phyloP scores from a whole-genome alignment of 108 stramenopile genomes.

The Cyclotella cryptica region DNA sequence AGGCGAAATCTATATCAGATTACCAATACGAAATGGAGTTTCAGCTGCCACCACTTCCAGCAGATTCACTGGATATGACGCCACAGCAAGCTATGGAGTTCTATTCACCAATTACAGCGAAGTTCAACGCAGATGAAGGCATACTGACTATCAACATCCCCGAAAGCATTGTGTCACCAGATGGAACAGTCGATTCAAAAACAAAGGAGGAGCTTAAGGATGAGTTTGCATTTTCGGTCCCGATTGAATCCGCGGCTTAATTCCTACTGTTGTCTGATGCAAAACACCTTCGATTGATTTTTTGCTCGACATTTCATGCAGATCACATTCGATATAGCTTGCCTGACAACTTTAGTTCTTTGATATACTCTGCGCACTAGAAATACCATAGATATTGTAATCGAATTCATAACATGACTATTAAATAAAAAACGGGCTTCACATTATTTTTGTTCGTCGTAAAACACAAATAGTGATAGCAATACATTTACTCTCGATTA shows the following conservation, averaged over 20 bases:
- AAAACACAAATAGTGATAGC: too few species aligned
- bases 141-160: background rate
- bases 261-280: background rate
- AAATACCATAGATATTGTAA: too few species aligned
- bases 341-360: too few species aligned
- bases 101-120: background rate
- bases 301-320: background rate
- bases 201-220: background rate
- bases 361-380: too few species aligned
- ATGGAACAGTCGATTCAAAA: background rate
- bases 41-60: constrained; percentile 1
- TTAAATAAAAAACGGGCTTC: too few species aligned
- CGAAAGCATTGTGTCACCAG: background rate
- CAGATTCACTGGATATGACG: constrained; percentile 2
- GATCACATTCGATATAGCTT: too few species aligned
- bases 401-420: too few species aligned
- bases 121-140: background rate
- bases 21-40: constrained; percentile 11
- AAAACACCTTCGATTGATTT: background rate
- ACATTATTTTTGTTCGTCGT: too few species aligned
- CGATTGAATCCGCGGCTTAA: background rate
- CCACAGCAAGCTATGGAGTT: background rate
- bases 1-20: background rate
- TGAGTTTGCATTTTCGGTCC: background rate
- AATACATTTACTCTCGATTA: too few species aligned